phyloP scores from a whole-genome alignment of 768 basidiomycete species.

The Crucibulum laeve region DNA sequence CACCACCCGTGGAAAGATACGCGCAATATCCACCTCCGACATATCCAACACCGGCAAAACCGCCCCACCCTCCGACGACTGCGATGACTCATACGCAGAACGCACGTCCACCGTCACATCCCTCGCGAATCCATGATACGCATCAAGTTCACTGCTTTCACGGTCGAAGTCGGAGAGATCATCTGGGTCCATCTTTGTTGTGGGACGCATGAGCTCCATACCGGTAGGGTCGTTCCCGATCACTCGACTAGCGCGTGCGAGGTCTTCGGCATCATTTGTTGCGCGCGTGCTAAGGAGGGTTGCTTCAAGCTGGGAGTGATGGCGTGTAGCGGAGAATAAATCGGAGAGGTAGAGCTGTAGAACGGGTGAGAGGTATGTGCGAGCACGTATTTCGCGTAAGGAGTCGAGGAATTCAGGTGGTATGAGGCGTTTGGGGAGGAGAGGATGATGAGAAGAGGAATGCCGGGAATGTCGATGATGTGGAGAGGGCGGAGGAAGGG shows the following conservation, averaged over 20 bases:
- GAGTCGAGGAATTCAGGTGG: constrained; percentile 24
- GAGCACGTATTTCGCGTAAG: constrained; percentile 23
- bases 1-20: constrained; percentile 68
- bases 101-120: not conserved
- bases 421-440: constrained; percentile 20
- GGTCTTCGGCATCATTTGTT: constrained; percentile 59
- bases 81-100: not conserved
- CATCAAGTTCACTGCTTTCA: constrained; percentile 1
- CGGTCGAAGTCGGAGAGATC: constrained; percentile 4
- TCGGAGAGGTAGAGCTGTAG: constrained; percentile 68
- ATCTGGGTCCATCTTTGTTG: not conserved
- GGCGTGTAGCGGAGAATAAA: constrained; percentile 69
- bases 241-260: constrained; percentile 63
- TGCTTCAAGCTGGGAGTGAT: constrained; percentile 66
- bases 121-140: not conserved
- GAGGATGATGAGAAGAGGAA: constrained; percentile 14
- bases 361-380: constrained; percentile 42
- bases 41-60: constrained; percentile 44
- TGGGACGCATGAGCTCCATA: constrained; percentile 43
- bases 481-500: constrained; percentile 25
- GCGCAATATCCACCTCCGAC: constrained; percentile 70
- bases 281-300: constrained; percentile 60
- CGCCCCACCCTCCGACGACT: constrained; percentile 7
- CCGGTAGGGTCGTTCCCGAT: constrained; percentile 60
- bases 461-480: constrained; percentile 17